Conservation (phyloP, 306 rosid species). For the Prosopis cineraria region DNA sequence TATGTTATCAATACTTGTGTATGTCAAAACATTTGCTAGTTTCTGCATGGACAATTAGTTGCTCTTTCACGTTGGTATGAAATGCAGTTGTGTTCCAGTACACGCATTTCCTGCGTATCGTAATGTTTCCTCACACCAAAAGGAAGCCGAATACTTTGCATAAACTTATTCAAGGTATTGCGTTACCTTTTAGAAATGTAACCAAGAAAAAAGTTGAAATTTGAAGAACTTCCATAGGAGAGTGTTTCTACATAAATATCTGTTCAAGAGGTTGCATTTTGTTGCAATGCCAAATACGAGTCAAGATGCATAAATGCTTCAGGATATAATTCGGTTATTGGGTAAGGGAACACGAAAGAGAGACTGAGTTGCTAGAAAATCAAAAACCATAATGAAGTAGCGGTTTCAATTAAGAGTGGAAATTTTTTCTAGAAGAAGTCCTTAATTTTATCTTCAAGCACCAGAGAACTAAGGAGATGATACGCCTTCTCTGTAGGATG, state of each 20-base stretch:
- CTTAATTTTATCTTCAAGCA: conserved; percentile 36
- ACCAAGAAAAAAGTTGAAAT: neutral
- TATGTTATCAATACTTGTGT: conserved; percentile 50
- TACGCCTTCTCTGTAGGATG: conserved; percentile 64
- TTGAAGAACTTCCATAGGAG: neutral
- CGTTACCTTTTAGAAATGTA: neutral
- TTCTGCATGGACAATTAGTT: neutral
- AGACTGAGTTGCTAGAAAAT: neutral
- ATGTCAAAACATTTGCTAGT: conserved; percentile 40
- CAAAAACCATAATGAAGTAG: neutral
- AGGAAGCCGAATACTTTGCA: conserved; percentile 1
- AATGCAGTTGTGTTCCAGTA: conserved; percentile 6
- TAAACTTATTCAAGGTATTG: neutral
- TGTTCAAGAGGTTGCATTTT: neutral
- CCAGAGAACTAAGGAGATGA: conserved; percentile 30
- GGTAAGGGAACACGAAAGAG: neutral
- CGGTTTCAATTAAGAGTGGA: neutral
- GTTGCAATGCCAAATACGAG: neutral
- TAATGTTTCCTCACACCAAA: conserved; percentile 8
- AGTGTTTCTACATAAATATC: neutral
- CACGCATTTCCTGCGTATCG: neutral
- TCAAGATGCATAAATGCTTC: neutral
- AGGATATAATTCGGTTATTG: neutral
- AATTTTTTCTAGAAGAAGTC: conserved; percentile 44
- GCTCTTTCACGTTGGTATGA: conserved; percentile 12